These are phyloP conservation scores for Schizosaccharomyces lindneri DNA, from an alignment of 805 yeast species.

Conservation along the genomic window DNA sequence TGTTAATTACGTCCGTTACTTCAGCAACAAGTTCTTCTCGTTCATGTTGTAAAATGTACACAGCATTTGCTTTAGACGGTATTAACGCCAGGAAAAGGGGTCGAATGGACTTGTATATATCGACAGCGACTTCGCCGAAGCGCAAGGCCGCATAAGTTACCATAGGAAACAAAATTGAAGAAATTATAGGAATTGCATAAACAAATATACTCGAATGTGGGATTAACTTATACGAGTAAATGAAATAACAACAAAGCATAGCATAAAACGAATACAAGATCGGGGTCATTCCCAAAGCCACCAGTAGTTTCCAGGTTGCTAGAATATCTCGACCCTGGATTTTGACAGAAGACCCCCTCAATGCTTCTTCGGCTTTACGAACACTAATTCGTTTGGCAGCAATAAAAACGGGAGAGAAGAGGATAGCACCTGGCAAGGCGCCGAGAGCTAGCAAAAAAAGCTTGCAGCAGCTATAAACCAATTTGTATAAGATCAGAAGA, in stretches of 20 bases:
- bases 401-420: slow-evolving; percentile 73
- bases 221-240: slow-evolving; percentile 12
- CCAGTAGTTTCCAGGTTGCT: slow-evolving; percentile 90
- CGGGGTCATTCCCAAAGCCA: slow-evolving; percentile 76
- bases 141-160: slow-evolving; percentile 78
- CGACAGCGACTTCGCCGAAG: slow-evolving; percentile 85
- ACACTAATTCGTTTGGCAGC: slow-evolving; percentile 51
- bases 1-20: slow-evolving; percentile 58
- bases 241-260: slow-evolving; percentile 16
- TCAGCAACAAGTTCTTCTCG: slow-evolving; percentile 41
- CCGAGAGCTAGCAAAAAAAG: slow-evolving; percentile 31
- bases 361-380: slow-evolving; percentile 49
- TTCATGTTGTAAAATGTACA: slow-evolving; percentile 29
- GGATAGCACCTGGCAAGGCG: slow-evolving; percentile 67
- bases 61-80: slow-evolving; percentile 17
- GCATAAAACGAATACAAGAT: slow-evolving; percentile 63
- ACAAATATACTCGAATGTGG: slow-evolving; percentile 14
- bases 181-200: slow-evolving; percentile 22
- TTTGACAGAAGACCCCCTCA: slow-evolving; percentile 71
- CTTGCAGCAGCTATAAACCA: slow-evolving; percentile 29
- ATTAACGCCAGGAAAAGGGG: slow-evolving; percentile 37
- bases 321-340: slow-evolving; percentile 80
- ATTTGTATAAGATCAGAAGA: slow-evolving; percentile 21
- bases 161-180: slow-evolving; percentile 38
- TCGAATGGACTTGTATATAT: slow-evolving; percentile 54